Base-by-base conservation (phyloP, 1,139 yeast genomes). In the Diutina rugosa region DNA sequence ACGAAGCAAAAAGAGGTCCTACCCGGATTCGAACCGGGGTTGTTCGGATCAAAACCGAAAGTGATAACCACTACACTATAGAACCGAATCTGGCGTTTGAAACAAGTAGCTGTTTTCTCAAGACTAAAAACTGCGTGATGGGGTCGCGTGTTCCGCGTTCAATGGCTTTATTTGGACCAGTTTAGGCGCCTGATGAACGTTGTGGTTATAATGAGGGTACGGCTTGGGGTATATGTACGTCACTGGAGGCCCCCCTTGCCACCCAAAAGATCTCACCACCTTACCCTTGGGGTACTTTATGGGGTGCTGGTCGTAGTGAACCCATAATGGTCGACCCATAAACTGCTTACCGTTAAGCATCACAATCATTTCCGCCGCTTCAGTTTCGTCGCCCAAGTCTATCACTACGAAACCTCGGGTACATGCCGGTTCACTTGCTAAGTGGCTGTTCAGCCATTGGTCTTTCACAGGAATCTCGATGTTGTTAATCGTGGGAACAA, bases 21-120 rank as follows among this genome's bases (percentile, higher is more conserved):
- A 82, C 90, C 90, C 90, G 90, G 91, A 84, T 84, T 85, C 91
- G 91, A 86, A 85, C 91, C 86, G 91, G 90, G 90, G 91, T 86
- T 83, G 82, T 78, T 74, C 84, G 90, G 90, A 84, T 73, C 78
- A 74, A 69, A 74, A 73, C 78, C 78, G 69, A 70, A 67, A 64
- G 78, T 74, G 78, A 74, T 74, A 72, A 73, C 78, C 78, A 71
- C 78, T 74, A 74, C 78, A 73, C 78, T 73, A 74, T 71, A 70
- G 72, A 72, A 73, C 53, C 53, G 10, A 35, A 10, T 35, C 10
- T 10, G 14, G 6, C 10, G 14, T 8, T 35, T 35, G 3, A 10
- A 32, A 1, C 12, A 32, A 10, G 10, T 32, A 5, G 35, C 35
- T 32, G 3, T 4, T 32, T 21, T 21, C 26, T 21, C 26, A 21